Base-by-base conservation (phyloP, 345 rosid genomes). In the Gossypium ekmanianum region DNA sequence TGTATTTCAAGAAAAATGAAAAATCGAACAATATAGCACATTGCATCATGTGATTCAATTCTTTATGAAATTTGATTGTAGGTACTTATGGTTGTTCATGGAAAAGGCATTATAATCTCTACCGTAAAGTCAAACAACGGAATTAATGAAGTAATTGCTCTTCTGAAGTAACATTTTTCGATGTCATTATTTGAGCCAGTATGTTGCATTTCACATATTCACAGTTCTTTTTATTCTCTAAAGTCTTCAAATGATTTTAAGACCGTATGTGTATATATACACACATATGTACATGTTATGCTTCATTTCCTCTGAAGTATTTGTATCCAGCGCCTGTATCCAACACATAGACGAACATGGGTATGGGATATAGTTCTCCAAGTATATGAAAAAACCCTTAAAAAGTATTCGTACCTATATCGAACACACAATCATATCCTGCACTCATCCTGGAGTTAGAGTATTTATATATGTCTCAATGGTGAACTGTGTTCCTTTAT, bases 381-480 rank as follows among this genome's bases (percentile, higher is more conserved):
- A 34, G 13, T 47, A 11, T 47, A 34, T 13, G 39, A 43, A 22
- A 8, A 39, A 39, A 69, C 34, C 39, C 9, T 68, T 2, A 16
- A 27, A 34, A 12, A 72, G 67, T 51, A 26, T 54, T 34, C 3
- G 11, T 11, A 34, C 41, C 7, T 34, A 34, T 34, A 34, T 34
- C 41, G 41, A 5, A 34, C 41, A 34, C 41, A 34, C 5, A 34
- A 34, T 34, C 41, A 34, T 34, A 4, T 34, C 41, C 41, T 34
- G 41, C 1, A 34, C 41, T 47, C 51, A 47, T 12, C 51, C 51
- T 9, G 14, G 7, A 34, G 41, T 34, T 34, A 34, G 7, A 34
- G 41, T 34, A 34, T 34, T 29, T 29, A 34, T 34, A 55, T 56
- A 9, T 55, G n/a, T 74, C 80, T 73, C 71, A 78, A 68, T 62